These are phyloP conservation scores for Leptosphaerulina australis DNA, from an alignment of 2,329 filamentous ascomycete species.

Conservation along the genomic window DNA sequence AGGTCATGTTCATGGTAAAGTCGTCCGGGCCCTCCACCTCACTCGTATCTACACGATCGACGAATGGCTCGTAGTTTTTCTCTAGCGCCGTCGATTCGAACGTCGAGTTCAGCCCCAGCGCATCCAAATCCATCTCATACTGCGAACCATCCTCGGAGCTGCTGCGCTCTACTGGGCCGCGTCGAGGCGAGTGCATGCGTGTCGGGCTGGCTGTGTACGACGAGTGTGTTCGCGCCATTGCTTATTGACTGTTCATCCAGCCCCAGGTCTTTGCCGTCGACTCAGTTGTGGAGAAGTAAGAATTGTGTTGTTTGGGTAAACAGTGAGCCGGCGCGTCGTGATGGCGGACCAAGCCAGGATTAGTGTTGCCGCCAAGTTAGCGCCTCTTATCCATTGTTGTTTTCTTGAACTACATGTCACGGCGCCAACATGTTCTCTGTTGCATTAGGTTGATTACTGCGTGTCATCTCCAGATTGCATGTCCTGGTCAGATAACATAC, in stretches of 20 bases:
- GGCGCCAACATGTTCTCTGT: not conserved
- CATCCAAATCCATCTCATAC: conserved; percentile 50
- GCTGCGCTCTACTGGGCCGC: conserved; percentile 34
- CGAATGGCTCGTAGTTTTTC: conserved; percentile 32
- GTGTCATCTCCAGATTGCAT: not conserved
- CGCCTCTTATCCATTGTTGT: not conserved
- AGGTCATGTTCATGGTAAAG: conserved; percentile 53
- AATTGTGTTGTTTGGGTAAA: conserved; percentile 6
- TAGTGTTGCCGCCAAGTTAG: not conserved
- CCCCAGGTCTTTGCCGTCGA: not conserved
- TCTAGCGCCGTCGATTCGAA: conserved; percentile 44
- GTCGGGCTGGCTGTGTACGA: conserved; percentile 45
- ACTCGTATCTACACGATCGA: conserved; percentile 48
- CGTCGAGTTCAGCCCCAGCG: conserved; percentile 44
- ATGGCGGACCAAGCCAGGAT: not conserved
- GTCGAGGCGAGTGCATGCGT: conserved; percentile 33
- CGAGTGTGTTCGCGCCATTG: conserved; percentile 44
- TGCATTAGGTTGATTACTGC: not conserved
- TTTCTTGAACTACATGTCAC: not conserved
- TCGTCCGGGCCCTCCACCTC: conserved; percentile 51
- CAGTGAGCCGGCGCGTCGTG: conserved; percentile 2
- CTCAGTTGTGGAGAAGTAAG: not conserved
- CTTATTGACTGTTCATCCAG: conserved; percentile 18
- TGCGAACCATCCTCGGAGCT: conserved; percentile 43
- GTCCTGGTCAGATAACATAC: not conserved